Base-by-base conservation (phyloP, 1,284 basidiomycete species). In the Coriolopsis trogii region DNA sequence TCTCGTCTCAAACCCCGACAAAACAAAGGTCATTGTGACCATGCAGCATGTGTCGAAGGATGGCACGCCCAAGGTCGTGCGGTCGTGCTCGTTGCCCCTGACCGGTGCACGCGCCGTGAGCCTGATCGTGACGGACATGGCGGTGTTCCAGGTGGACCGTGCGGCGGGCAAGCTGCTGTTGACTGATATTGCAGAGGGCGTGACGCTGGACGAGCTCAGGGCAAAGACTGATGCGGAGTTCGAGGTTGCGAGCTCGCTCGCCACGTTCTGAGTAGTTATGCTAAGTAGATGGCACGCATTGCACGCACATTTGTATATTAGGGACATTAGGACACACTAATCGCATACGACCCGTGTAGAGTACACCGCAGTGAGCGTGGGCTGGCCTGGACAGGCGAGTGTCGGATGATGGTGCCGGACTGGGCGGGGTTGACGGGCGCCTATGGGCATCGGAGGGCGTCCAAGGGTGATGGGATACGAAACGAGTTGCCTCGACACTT, bases 21-120 rank as follows among this genome's bases (percentile, higher is more conserved):
- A 87, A 73, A 95, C 93, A 41, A 93, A 89, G 71, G 87, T 91
- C 56, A 91, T 96, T 53, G 91, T 84, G 4, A 82, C 93, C 39
- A 91, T 92, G 79, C 93, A 97, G 66, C 95, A 96, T 72, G 84
- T 85, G 60, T 87, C 93, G 46, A 97, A 95, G 75, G 85, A 93
- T 65, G 95, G 94, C 43, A 82, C 82, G 59, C 85, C 89, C 46
- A 98, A 98, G 78, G 86, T 98, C 55, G 79, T 95, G 45, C 77
- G 87, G 61, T 73, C 89, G 66, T 96, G 94, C 70, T 78, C 79
- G 2, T 79, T 98, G 29, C 95, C 95, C 23, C 75, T 96, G 24
- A 98, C 95, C 0, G 95, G 95, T 28, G 85, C 87, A 13, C 79
- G 87, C 39, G 83, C 91, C 41, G 92, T 98, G 55, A 91, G 88